These are phyloP conservation scores for Glycyrrhiza uralensis DNA, from an alignment of 306 rosid species.

Conservation along the genomic window DNA sequence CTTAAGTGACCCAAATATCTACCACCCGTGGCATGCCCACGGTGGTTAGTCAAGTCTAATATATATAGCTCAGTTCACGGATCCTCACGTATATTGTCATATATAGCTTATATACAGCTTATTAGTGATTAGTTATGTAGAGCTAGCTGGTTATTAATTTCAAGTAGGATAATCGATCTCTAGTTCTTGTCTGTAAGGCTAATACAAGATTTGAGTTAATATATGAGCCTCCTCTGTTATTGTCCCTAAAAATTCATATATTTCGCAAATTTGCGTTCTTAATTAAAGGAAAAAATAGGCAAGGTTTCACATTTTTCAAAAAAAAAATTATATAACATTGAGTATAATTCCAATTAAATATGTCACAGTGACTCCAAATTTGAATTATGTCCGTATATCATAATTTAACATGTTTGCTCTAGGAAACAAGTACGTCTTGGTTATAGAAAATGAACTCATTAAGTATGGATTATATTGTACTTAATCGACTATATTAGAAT, in stretches of 20 bases:
- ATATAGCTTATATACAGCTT: too few species aligned
- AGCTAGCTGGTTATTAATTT: neutral
- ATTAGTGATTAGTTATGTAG: neutral
- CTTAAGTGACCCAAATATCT: too few species aligned
- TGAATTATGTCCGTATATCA: too few species aligned
- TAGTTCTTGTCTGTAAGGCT: neutral
- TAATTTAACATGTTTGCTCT: too few species aligned
- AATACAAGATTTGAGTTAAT: neutral
- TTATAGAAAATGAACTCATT: too few species aligned
- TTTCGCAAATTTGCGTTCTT: neutral
- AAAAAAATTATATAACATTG: too few species aligned
- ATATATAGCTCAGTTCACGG: neutral
- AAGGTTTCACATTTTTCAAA: too few species aligned
- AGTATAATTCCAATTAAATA: too few species aligned
- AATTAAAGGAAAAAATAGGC: neutral
- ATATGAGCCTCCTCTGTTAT: neutral
- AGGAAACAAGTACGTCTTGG: too few species aligned
- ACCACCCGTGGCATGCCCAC: too few species aligned
- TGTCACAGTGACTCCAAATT: too few species aligned
- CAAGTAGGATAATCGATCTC: neutral
- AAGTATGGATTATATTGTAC: too few species aligned
- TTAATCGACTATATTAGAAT: neutral
- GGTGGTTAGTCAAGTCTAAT: slow-evolving; percentile 27
- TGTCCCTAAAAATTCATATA: neutral
- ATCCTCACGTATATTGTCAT: neutral